phyloP scores from a whole-genome alignment of 2,329 filamentous ascomycete genomes.

The Chaetomium strumarium region DNA sequence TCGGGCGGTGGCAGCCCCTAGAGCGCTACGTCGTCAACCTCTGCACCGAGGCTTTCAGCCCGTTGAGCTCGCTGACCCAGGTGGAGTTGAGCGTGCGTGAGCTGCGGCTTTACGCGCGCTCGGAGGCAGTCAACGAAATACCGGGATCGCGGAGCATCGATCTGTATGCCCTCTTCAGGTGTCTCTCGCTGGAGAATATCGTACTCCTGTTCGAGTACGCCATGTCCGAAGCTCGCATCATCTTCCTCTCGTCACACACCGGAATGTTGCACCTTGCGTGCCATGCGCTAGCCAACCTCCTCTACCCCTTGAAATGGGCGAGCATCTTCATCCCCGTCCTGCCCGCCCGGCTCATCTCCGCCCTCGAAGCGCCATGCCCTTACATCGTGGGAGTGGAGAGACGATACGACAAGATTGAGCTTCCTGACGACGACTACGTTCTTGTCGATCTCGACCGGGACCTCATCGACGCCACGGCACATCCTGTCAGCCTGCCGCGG shows the following conservation, averaged over 20 bases:
- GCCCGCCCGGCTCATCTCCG: conserved; percentile 79
- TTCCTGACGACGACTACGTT: conserved; percentile 94
- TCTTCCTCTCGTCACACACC: conserved; percentile 90
- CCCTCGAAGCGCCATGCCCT: conserved; percentile 88
- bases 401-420: conserved; percentile 75
- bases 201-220: conserved; percentile 90
- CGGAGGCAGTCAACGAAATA: conserved; percentile 88
- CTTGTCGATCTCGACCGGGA: conserved; percentile 91
- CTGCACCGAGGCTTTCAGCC: conserved; percentile 89
- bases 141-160: conserved; percentile 88
- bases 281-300: conserved; percentile 73
- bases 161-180: conserved; percentile 86
- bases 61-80: conserved; percentile 89
- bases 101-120: conserved; percentile 83
- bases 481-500: conserved; percentile 73
- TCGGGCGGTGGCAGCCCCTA: conserved; percentile 92
- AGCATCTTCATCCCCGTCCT: conserved; percentile 92
- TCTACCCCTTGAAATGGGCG: conserved; percentile 89
- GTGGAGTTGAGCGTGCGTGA: conserved; percentile 89
- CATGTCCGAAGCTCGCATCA: conserved; percentile 88
- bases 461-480: conserved; percentile 75
- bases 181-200: conserved; percentile 85
- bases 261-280: conserved; percentile 93
- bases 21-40: conserved; percentile 97
- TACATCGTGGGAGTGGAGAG: conserved; percentile 96